Conservation (phyloP, 2,329 filamentous ascomycete genomes). For the Cladobotryum protrusum region DNA sequence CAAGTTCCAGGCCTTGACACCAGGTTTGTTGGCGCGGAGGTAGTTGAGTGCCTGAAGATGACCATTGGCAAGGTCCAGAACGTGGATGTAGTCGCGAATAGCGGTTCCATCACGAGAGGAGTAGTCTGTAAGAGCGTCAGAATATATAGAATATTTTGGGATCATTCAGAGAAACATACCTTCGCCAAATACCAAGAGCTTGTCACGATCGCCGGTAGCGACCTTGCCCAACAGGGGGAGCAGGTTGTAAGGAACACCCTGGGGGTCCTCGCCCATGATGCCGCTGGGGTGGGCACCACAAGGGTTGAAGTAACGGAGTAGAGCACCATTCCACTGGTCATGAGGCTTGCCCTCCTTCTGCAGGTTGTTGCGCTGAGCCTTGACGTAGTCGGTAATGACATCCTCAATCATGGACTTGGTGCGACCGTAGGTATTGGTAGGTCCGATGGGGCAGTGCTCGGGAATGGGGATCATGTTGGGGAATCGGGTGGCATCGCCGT, state of each 20-base stretch:
- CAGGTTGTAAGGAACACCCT: slow-evolving; percentile 92
- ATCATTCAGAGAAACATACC: slow-evolving; percentile 49
- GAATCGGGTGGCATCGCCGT: slow-evolving; percentile 94
- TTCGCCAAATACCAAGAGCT: slow-evolving; percentile 89
- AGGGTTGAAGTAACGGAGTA: slow-evolving; percentile 97
- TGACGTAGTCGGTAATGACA: slow-evolving; percentile 86
- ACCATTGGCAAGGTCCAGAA: slow-evolving; percentile 79
- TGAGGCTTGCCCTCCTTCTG: slow-evolving; percentile 72
- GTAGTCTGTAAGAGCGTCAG: slow-evolving; percentile 60
- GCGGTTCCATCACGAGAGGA: slow-evolving; percentile 82
- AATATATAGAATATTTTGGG: slow-evolving; percentile 14
- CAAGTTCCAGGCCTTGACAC: slow-evolving; percentile 92
- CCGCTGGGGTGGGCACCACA: slow-evolving; percentile 90
- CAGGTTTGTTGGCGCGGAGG: slow-evolving; percentile 75
- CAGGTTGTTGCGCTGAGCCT: slow-evolving; percentile 75
- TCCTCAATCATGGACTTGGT: slow-evolving; percentile 91
- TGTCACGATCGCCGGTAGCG: slow-evolving; percentile 88
- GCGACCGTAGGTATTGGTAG: slow-evolving; percentile 95
- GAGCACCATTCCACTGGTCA: slow-evolving; percentile 84
- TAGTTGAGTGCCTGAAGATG: slow-evolving; percentile 88
- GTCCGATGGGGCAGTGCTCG: slow-evolving; percentile 89
- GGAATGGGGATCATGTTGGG: slow-evolving; percentile 98
- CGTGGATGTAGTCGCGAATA: slow-evolving; percentile 97
- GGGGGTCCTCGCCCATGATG: slow-evolving; percentile 96
- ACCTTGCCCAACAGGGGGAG: slow-evolving; percentile 92